Conservation (phyloP, 805 yeast species). For the Pichia exigua region DNA sequence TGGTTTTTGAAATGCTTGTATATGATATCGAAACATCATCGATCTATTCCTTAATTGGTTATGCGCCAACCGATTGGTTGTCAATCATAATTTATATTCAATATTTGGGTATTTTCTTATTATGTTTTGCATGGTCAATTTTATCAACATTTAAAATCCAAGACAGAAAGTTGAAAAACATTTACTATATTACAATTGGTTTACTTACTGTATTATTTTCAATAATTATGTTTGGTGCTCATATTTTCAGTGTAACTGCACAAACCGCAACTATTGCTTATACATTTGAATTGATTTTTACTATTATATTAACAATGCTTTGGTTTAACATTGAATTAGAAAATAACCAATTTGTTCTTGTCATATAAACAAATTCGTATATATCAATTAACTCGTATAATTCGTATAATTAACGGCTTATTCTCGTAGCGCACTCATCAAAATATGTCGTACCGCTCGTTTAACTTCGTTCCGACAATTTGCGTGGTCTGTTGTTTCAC, state of each 20-base stretch:
- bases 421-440: too few relatives aligned
- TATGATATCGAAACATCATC: conserved; percentile 25
- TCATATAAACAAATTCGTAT: background rate
- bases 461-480: background rate
- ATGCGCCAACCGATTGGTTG: conserved; percentile 13
- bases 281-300: conserved; percentile 17
- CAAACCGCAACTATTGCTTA: conserved; percentile 19
- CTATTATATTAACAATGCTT: conserved; percentile 16
- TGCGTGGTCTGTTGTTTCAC: background rate
- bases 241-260: conserved; percentile 12
- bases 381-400: background rate
- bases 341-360: conserved; percentile 1
- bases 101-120: conserved; percentile 13
- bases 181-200: conserved; percentile 4
- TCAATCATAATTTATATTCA: conserved; percentile 20
- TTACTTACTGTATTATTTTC: conserved; percentile 3
- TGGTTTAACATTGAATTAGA: conserved; percentile 24
- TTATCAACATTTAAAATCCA: conserved; percentile 17
- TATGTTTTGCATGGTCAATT: conserved; percentile 14
- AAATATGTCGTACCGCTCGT: conserved; percentile 2
- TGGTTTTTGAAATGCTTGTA: conserved; percentile 22
- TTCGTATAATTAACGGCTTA: too few relatives aligned
- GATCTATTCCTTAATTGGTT: conserved; percentile 24
- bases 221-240: conserved; percentile 15
- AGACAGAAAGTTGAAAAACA: conserved; percentile 12